Percentiles rank a stretch among this genome's conserved stretches.
Conservation (phyloP, 192 early-diverging fungal genomes). For the Chytriomyces sp. region DNA sequence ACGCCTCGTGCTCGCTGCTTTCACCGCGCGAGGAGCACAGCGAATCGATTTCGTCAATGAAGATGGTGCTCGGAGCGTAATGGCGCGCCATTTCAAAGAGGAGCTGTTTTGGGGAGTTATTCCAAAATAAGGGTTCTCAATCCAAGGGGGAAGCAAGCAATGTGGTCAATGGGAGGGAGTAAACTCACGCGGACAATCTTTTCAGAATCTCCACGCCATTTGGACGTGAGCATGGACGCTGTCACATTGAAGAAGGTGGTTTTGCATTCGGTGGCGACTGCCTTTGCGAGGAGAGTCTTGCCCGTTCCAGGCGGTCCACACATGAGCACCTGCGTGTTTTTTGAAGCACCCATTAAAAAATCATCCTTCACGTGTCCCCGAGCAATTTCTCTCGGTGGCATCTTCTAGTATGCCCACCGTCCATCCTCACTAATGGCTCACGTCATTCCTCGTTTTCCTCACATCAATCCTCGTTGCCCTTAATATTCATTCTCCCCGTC, state of each 20-base stretch:
- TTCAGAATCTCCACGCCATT: conserved; percentile 67
- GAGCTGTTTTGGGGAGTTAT: too few species aligned
- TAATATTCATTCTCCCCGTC: too few species aligned
- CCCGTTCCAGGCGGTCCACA: conserved; percentile 65
- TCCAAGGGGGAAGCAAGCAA: neutral
- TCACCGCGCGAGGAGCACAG: conserved; percentile 56
- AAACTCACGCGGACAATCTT: conserved; percentile 58
- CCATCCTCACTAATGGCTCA: too few species aligned
- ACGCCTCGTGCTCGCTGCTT: conserved; percentile 55
- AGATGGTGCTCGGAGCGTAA: conserved; percentile 65
- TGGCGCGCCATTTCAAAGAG: conserved; percentile 64
- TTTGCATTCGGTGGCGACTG: conserved; percentile 67
- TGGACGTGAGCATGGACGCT: conserved; percentile 59
- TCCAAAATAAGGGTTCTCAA: neutral
- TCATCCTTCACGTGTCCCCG: too few species aligned
- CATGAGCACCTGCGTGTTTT: too few species aligned
- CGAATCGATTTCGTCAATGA: conserved; percentile 69
- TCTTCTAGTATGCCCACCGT: too few species aligned
- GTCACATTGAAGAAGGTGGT: conserved; percentile 70
- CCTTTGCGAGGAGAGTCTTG: conserved; percentile 66
- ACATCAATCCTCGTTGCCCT: too few species aligned
- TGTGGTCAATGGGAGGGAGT: neutral
- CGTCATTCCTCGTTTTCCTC: too few species aligned
- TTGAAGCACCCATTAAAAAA: too few species aligned
- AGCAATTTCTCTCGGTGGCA: too few species aligned